phyloP scores from a whole-genome alignment of 2,329 filamentous ascomycete genomes.

The Corinectria fuckeliana region DNA sequence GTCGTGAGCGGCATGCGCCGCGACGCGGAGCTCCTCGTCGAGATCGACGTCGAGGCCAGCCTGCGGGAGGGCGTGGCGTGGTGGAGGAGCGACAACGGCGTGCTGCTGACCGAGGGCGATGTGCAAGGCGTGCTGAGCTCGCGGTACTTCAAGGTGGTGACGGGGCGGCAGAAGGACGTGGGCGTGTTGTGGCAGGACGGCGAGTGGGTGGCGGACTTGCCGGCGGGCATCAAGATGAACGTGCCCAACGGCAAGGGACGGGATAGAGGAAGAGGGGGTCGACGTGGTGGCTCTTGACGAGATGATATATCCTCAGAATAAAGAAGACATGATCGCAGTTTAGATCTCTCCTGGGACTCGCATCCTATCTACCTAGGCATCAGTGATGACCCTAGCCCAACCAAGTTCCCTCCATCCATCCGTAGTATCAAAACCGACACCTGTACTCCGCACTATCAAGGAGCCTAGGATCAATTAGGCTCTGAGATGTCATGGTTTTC shows the following conservation, averaged over 20 bases:
- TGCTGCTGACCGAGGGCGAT: constrained; percentile 69
- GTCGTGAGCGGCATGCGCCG: constrained; percentile 83
- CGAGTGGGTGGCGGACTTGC: constrained; percentile 69
- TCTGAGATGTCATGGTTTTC: too few species aligned
- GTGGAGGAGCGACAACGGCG: constrained; percentile 81
- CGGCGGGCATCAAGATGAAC: constrained; percentile 59
- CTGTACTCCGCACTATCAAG: not conserved
- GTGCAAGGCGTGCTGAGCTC: constrained; percentile 67
- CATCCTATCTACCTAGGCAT: not conserved
- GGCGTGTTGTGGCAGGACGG: constrained; percentile 76
- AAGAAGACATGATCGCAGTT: not conserved
- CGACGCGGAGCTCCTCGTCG: constrained; percentile 79
- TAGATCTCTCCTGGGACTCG: not conserved
- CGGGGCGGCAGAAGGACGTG: constrained; percentile 63
- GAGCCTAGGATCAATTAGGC: too few species aligned
- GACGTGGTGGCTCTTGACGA: constrained; percentile 22
- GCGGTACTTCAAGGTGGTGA: constrained; percentile 75
- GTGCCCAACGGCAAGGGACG: constrained; percentile 57
- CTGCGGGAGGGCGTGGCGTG: constrained; percentile 71
- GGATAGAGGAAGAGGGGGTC: constrained; percentile 42
- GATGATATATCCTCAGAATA: not conserved
- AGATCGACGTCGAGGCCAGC: constrained; percentile 74
- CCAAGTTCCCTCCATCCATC: not conserved
- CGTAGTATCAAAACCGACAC: not conserved
- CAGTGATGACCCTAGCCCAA: not conserved